Evolutionary conservation across 306 rosid genomes (phyloP).

Genomic region (Neltuma alba): DNA sequence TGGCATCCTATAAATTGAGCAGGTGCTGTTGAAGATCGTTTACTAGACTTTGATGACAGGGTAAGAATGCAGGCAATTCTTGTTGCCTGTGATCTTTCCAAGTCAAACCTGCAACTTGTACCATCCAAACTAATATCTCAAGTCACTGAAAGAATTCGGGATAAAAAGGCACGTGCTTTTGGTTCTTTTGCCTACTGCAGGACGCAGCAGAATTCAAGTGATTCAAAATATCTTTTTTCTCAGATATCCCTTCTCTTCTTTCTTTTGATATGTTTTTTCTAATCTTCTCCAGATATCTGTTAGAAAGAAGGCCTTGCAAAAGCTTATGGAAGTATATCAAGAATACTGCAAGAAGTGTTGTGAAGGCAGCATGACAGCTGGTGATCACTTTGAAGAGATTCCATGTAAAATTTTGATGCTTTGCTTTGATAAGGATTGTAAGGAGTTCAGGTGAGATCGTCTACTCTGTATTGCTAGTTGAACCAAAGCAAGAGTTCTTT

Average conservation of each 20-base stretch:
- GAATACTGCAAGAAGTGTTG: constrained; percentile 79
- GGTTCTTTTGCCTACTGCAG: constrained; percentile 23
- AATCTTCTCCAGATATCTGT: constrained; percentile 62
- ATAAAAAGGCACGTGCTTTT: constrained; percentile 73
- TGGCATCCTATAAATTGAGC: constrained; percentile 45
- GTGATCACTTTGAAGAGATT: constrained; percentile 72
- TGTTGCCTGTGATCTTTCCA: constrained; percentile 87
- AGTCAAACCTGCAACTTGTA: constrained; percentile 57
- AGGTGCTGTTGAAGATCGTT: constrained; percentile 80
- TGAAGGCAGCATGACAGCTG: constrained; percentile 57
- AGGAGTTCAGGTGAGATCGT: constrained; percentile 79
- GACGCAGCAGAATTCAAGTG: constrained; percentile 18
- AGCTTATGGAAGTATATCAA: constrained; percentile 73
- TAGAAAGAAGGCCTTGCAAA: constrained; percentile 75
- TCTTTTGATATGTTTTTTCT: not conserved
- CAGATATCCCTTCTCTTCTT: not conserved
- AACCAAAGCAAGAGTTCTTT: constrained; percentile 27
- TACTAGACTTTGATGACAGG: constrained; percentile 78
- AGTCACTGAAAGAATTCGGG: constrained; percentile 78
- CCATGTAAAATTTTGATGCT: constrained; percentile 90
- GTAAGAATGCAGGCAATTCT: constrained; percentile 85
- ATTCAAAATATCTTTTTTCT: not conserved
- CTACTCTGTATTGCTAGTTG: constrained; percentile 35
- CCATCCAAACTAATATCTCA: constrained; percentile 65
- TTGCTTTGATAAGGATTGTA: constrained; percentile 88